Conservation (phyloP, 2,329 filamentous ascomycete genomes). For the Paraphaeosphaeria sporulosa region DNA sequence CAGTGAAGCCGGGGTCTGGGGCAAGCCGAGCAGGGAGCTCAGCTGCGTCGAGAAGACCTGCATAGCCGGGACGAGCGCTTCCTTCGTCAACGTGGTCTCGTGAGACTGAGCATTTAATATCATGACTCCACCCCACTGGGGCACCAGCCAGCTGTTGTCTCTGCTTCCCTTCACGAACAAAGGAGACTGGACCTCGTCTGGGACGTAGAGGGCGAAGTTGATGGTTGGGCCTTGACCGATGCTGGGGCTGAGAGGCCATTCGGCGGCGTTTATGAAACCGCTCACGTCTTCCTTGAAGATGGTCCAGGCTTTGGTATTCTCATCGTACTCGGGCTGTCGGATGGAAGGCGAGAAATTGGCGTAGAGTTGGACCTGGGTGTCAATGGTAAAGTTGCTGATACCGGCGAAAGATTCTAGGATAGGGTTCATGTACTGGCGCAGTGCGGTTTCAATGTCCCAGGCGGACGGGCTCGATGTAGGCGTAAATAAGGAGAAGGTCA, state of each 20-base stretch:
- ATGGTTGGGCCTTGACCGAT: slow-evolving; percentile 93
- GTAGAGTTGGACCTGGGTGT: slow-evolving; percentile 95
- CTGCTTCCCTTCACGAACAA: slow-evolving; percentile 66
- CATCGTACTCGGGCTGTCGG: slow-evolving; percentile 63
- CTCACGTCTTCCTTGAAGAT: slow-evolving; percentile 86
- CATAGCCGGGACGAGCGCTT: slow-evolving; percentile 79
- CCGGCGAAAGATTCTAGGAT: slow-evolving; percentile 78
- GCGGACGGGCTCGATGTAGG: slow-evolving; percentile 78
- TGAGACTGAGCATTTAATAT: slow-evolving; percentile 66
- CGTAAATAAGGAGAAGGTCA: slow-evolving; percentile 95
- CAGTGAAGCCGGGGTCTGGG: slow-evolving; percentile 77
- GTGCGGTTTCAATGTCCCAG: slow-evolving; percentile 88
- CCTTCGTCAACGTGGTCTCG: slow-evolving; percentile 61
- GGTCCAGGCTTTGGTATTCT: slow-evolving; percentile 65
- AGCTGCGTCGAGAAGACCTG: slow-evolving; percentile 91
- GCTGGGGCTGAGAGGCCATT: slow-evolving; percentile 94
- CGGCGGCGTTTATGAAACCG: slow-evolving; percentile 95
- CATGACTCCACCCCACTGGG: slow-evolving; percentile 88
- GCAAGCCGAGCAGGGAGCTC: slow-evolving; percentile 84
- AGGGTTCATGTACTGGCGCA: slow-evolving; percentile 82
- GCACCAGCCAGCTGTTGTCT: slow-evolving; percentile 86
- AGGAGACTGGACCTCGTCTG: slow-evolving; percentile 70
- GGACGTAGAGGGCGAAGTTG: slow-evolving; percentile 93
- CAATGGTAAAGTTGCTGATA: slow-evolving; percentile 94
- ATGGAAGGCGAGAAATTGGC: slow-evolving; percentile 73